Percentiles rank a stretch among this genome's conserved stretches.
phyloP scores from a whole-genome alignment of 106 monocot species.

The Platanthera guangdongensis region DNA sequence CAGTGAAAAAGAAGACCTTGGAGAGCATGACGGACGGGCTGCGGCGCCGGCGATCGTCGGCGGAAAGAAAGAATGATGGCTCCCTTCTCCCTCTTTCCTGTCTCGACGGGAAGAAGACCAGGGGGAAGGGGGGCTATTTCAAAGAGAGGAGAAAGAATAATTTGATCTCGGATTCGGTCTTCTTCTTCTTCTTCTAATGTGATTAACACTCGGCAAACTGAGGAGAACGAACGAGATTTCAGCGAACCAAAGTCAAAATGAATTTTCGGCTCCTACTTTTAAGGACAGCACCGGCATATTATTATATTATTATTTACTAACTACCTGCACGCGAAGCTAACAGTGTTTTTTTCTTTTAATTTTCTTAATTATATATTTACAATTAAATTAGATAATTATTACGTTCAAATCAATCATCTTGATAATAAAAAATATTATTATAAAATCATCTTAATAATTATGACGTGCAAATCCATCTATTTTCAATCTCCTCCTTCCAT shows the following conservation, averaged over 20 bases:
- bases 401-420: too few relatives aligned
- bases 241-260: not conserved
- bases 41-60: not conserved
- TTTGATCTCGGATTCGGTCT: not conserved
- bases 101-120: not conserved
- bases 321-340: too few relatives aligned
- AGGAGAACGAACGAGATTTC: not conserved
- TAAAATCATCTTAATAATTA: too few relatives aligned
- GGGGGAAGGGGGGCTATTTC: not conserved
- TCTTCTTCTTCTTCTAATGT: not conserved
- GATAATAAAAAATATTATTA: too few relatives aligned
- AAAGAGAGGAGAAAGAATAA: not conserved
- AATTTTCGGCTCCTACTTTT: too few relatives aligned
- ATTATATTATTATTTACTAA: too few relatives aligned
- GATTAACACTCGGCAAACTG: not conserved
- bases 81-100: not conserved
- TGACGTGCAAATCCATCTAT: too few relatives aligned
- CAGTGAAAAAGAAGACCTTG: slow-evolving; percentile 1
- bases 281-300: too few relatives aligned
- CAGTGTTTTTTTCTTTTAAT: too few relatives aligned
- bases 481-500: too few relatives aligned
- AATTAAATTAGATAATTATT: too few relatives aligned
- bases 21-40: slow-evolving; percentile 2
- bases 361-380: too few relatives aligned
- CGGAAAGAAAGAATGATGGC: not conserved